phyloP scores from a whole-genome alignment of 2,329 filamentous ascomycete genomes.

The Sclerotinia minor region DNA sequence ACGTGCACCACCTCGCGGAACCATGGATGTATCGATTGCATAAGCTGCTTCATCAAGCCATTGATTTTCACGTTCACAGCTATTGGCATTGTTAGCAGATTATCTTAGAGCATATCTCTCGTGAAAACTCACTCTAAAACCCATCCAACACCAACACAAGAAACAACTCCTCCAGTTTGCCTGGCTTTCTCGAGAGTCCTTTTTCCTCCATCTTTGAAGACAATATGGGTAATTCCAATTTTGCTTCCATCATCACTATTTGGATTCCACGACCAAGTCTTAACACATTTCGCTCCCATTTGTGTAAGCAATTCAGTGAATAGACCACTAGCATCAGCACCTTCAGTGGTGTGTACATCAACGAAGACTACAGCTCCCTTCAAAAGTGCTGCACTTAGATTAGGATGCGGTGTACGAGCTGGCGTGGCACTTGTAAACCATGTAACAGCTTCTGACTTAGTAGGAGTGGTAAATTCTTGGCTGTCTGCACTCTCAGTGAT shows the following conservation, averaged over 20 bases:
- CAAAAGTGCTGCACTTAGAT: slow-evolving; percentile 56
- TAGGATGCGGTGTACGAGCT: slow-evolving; percentile 55
- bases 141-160: slow-evolving; percentile 86
- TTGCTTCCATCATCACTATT: slow-evolving; percentile 46
- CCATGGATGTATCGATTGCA: slow-evolving; percentile 63
- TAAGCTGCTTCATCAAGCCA: slow-evolving; percentile 76
- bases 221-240: slow-evolving; percentile 80
- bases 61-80: slow-evolving; percentile 72
- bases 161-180: slow-evolving; percentile 69
- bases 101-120: slow-evolving; percentile 30
- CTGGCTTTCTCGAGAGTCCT: slow-evolving; percentile 79
- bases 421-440: slow-evolving; percentile 59
- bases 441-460: slow-evolving; percentile 48
- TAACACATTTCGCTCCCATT: slow-evolving; percentile 80
- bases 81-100: slow-evolving; percentile 43
- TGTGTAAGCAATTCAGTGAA: slow-evolving; percentile 77
- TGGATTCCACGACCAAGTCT: slow-evolving; percentile 70
- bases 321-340: slow-evolving; percentile 75
- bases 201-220: slow-evolving; percentile 84
- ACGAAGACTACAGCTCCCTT: slow-evolving; percentile 76
- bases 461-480: slow-evolving; percentile 38
- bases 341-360: slow-evolving; percentile 80
- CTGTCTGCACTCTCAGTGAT: slow-evolving; percentile 26
- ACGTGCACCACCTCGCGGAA: slow-evolving; percentile 69
- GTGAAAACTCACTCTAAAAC: slow-evolving; percentile 72